Percentiles rank a stretch among this genome's conserved stretches.
Evolutionary conservation across 805 yeast species (phyloP).

Genomic region (Zygotorulaspora danielsina): DNA sequence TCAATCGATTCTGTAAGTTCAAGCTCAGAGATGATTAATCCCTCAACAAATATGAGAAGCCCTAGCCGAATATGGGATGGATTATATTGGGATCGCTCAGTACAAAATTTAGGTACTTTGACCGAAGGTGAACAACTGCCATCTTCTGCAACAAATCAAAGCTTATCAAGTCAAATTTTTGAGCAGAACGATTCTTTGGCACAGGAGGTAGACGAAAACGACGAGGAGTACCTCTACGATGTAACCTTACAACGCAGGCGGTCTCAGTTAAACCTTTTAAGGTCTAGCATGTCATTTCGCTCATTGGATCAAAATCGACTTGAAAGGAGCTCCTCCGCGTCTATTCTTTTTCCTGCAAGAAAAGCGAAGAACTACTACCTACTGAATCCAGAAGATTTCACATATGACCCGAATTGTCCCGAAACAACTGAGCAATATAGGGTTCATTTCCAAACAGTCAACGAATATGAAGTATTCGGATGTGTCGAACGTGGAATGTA

Average conservation of each 20-base stretch:
- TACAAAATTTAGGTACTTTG: constrained; percentile 19
- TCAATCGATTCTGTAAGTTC: background rate
- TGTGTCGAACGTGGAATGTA: constrained; percentile 44
- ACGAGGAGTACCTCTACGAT: constrained; percentile 32
- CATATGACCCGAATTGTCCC: constrained; percentile 27
- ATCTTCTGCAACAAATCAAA: constrained; percentile 5
- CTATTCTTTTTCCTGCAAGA: constrained; percentile 7
- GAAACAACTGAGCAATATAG: constrained; percentile 27
- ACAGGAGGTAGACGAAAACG: constrained; percentile 24
- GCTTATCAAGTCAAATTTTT: background rate
- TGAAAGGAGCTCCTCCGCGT: constrained; percentile 9
- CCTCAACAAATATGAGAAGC: constrained; percentile 4
- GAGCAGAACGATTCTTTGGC: constrained; percentile 6
- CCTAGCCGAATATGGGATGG: constrained; percentile 19
- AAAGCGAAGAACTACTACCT: constrained; percentile 18
- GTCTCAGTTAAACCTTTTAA: constrained; percentile 28
- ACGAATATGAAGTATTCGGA: constrained; percentile 40
- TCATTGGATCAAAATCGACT: constrained; percentile 5
- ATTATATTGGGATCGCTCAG: constrained; percentile 35
- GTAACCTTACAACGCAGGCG: constrained; percentile 34
- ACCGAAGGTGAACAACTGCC: constrained; percentile 6
- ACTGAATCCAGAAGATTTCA: constrained; percentile 24
- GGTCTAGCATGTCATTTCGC: constrained; percentile 13
- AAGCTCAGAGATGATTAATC: constrained; percentile 1
- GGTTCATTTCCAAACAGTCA: constrained; percentile 29